Evolutionary conservation across 2,329 filamentous ascomycete species (phyloP).

Genomic region (Trichophaea hybrida): DNA sequence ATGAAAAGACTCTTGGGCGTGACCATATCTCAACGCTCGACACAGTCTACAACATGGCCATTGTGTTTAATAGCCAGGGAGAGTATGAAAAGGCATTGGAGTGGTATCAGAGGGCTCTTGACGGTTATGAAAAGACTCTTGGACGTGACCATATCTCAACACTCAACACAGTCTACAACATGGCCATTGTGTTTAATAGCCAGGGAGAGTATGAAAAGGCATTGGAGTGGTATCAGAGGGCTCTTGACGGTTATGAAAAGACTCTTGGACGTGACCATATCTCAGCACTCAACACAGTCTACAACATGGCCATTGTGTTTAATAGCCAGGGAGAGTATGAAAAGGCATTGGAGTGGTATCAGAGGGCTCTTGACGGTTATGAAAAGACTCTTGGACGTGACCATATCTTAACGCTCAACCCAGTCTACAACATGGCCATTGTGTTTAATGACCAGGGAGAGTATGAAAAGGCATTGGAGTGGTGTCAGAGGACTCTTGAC

Average conservation of each 20-base stretch:
- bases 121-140: not conserved
- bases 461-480: slow-evolving; percentile 9
- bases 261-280: not conserved
- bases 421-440: not conserved
- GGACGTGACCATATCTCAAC: slow-evolving; percentile 12
- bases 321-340: no score
- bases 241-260: not conserved
- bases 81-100: slow-evolving; percentile 3
- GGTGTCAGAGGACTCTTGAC: not conserved
- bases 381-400: no score
- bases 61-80: slow-evolving; percentile 4
- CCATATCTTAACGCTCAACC: no score
- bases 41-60: slow-evolving; percentile 14
- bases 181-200: slow-evolving; percentile 6
- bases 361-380: no score
- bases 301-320: no score
- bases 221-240: not conserved
- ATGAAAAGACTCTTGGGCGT: slow-evolving; percentile 1
- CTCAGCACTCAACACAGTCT: no score
- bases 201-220: not conserved
- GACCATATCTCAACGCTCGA: not conserved
- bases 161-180: slow-evolving; percentile 10
- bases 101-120: slow-evolving; percentile 5
- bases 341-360: no score
- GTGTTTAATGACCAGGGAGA: slow-evolving; percentile 7